A percentile compares a stretch with the other conserved stretches of the same genome.
These are phyloP conservation scores for Tilletiaria anomala DNA, from an alignment of 1,284 basidiomycete species.

Conservation along the genomic window DNA sequence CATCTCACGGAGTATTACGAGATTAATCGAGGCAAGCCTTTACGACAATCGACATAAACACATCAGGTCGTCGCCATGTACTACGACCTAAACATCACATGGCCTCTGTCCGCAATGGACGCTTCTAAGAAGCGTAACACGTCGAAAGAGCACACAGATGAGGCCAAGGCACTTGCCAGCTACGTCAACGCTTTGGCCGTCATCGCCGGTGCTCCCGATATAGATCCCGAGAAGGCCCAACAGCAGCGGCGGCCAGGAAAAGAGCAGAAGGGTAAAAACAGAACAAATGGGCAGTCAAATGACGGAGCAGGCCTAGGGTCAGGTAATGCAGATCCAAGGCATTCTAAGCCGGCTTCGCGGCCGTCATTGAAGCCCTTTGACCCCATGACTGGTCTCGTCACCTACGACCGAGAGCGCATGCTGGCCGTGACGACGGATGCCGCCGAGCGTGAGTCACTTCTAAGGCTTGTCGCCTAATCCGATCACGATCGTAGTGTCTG, in stretches of 20 bases:
- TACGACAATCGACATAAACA: no score
- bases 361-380: neutral
- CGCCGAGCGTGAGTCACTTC: conserved; percentile 10
- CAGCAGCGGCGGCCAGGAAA: no score
- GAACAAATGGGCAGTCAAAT: no score
- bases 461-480: neutral
- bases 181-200: conserved; percentile 2
- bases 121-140: neutral
- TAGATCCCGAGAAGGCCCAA: neutral
- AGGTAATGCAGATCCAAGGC: neutral
- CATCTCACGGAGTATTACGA: no score
- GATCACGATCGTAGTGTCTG: neutral
- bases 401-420: conserved; percentile 10
- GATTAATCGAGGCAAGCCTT: no score
- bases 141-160: neutral
- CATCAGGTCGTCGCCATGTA: conserved; percentile 24
- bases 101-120: conserved; percentile 7
- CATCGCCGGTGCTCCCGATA: conserved; percentile 1
- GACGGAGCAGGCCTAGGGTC: neutral
- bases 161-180: no score
- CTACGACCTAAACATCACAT: conserved; percentile 26
- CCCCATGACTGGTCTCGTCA: neutral
- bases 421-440: conserved; percentile 5
- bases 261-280: conserved; percentile 14
- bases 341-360: neutral